Base-by-base conservation (phyloP, 2,329 filamentous ascomycete genomes). In the Penicillium nordicum region DNA sequence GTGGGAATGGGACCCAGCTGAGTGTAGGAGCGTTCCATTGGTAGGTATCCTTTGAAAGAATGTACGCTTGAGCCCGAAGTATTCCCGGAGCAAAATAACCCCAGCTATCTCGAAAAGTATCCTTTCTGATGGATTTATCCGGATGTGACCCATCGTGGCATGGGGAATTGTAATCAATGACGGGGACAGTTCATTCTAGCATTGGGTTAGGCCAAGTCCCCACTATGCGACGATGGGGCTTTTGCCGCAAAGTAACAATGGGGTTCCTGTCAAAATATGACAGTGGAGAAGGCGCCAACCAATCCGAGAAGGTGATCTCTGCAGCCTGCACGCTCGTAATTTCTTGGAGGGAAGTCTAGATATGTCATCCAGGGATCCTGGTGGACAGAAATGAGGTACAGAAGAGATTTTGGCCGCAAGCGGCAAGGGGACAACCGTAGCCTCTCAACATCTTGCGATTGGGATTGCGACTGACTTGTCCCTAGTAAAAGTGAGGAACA, bases 301-400 rank as follows among this genome's bases (percentile, higher is more conserved):
- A 52, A 40, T 41, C 30, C 23, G 4, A 55, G 14, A 41, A n/a
- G 8, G 18, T 54, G 30, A n/a, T 16, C 25, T 54, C 47, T 37
- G 43, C 18, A 30, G 44, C 30, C 29, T 32, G 37, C 18, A 21
- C 7, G 16, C 14, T n/a, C 25, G 12, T 45, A 23, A 23, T 30
- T 14, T 12, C 18, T 47, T 40, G 42, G 30, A 36, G 43, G 41
- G 36, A 57, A 59, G 53, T 62, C 59, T 57, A 54, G 49, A 34
- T 55, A 50, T 64, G 52, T 63, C 62, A 63, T 61, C 55, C 59
- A 61, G 32, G 59, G 51, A 27, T 57, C 43, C 16, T 27, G 42
- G 45, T 41, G 29, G 29, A 27, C 49, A 45, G 27, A 21, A 41
- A 10, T 12, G 9, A 60, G 61, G 55, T 36, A 64, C 55, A 9